Base-by-base conservation (phyloP, 202 grass and related monocot genomes). In the Panicum virgatum region DNA sequence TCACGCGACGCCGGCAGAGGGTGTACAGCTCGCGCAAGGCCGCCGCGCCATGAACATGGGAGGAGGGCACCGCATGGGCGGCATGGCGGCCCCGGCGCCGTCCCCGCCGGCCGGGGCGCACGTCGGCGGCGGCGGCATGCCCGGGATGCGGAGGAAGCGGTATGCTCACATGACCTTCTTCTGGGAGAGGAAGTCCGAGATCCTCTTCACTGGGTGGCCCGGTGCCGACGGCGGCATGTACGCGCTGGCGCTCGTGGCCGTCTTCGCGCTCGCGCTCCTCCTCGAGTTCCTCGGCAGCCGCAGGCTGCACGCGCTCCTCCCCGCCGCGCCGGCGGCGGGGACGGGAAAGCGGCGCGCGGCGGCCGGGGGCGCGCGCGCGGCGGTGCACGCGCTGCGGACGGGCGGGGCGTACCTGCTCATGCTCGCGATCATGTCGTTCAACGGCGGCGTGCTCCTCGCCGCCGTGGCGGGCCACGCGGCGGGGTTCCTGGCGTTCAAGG, bases 111-210 rank as follows among this genome's bases (percentile, higher is more conserved):
- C n/a, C 23, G 40, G 40, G n/a, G 53, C 53, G 53, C 53, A 57
- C 82, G 26, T 65, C 73, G 16, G 50, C 48, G 88, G 53, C 18
- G 69, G 18, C 79, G 64, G 43, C 62, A 60, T 58, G 80, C 78
- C 18, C 78, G 69, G 42, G 68, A 58, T 60, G 80, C 81, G 22
- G 9, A 57, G 30, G 83, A 73, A 36, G 85, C 81, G 82, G 44
- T 59, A 59, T 88, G 85, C 48, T 18, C 81, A 90, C 76, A 94
- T 91, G 90, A 89, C 90, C 88, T 98, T 98, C 86, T 93, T 78
- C 82, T 95, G 90, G 96, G 92, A 88, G 57, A 88, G 47, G 58
- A 58, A 89, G 26, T 83, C 89, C 57, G n/a, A n/a, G n/a, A n/a
- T n/a, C n/a, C n/a, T n/a, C n/a, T n/a, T n/a, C n/a, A n/a, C n/a